A percentile compares a stretch with the other conserved stretches of the same genome.
These are phyloP conservation scores for Starmerella kuoi DNA, from an alignment of 805 yeast genomes.

Conservation along the genomic window DNA sequence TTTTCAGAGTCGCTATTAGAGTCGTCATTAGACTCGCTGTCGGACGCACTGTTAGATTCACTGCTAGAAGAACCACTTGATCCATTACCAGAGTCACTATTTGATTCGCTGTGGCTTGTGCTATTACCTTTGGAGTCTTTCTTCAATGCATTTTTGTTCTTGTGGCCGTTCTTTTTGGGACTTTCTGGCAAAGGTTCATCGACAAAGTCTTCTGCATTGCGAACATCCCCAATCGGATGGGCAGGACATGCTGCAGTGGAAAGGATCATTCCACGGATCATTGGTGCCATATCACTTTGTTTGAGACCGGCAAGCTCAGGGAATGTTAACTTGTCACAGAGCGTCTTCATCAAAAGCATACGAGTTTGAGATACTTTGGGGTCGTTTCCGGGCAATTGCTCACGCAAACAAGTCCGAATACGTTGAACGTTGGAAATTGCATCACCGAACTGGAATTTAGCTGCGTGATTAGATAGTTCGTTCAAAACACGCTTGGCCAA, in stretches of 20 bases:
- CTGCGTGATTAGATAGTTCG: slow-evolving; percentile 37
- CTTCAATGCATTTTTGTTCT: background rate
- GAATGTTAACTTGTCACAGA: slow-evolving; percentile 50
- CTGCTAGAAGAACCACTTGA: background rate
- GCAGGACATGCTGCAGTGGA: slow-evolving; percentile 19
- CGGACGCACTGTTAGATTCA: too few species aligned
- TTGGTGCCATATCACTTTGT: slow-evolving; percentile 25
- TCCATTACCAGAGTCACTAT: background rate
- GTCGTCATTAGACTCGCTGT: too few species aligned
- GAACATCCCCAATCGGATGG: slow-evolving; percentile 11
- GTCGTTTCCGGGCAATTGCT: slow-evolving; percentile 22
- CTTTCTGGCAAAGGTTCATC: background rate
- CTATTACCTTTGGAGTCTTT: background rate
- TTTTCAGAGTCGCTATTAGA: too few species aligned
- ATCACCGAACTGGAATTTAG: slow-evolving; percentile 34
- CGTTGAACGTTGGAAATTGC: slow-evolving; percentile 52
- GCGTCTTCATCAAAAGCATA: slow-evolving; percentile 57
- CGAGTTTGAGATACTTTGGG: slow-evolving; percentile 37
- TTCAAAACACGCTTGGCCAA: slow-evolving; percentile 52
- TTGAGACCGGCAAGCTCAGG: slow-evolving; percentile 43
- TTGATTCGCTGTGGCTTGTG: background rate
- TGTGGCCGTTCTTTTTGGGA: background rate
- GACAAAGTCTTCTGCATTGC: slow-evolving; percentile 14
- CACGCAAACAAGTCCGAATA: slow-evolving; percentile 41
- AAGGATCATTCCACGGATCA: slow-evolving; percentile 30